Conservation (phyloP, 176 grass and related monocot species). For the bread wheat (Triticum aestivum) region IWGSC_CS_RefSeq_v2.1 NC_057804.1:660402491-660402990, state of each 20-base stretch:
- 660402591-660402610: constrained; percentile 76
- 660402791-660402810: constrained; percentile 73
- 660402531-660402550: constrained; percentile 76
- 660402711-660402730: constrained; percentile 60
- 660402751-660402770: constrained; percentile 93
- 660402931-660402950: neutral
- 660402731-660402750: constrained; percentile 65
- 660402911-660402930: neutral
- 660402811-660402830: constrained; percentile 45
- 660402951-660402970: neutral
- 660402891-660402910: constrained; percentile 51
- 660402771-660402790: constrained; percentile 74
- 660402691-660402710: constrained; percentile 71
- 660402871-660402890: constrained; percentile 99
- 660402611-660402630: constrained; percentile 93
- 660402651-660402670: constrained; percentile 92
- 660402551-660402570: constrained; percentile 90
- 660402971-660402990: neutral
- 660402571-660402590: constrained; percentile 86
- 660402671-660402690: constrained; percentile 98
- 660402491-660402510: constrained; percentile 65
- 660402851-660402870: constrained; percentile 92
- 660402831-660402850: constrained; percentile 68
- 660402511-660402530: constrained; percentile 71
- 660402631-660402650: constrained; percentile 60